Evolutionary conservation across 2,329 filamentous ascomycete species (phyloP), one percentile per base, ranked within the genome.

Genomic region (Eurotiales sp.): DNA sequence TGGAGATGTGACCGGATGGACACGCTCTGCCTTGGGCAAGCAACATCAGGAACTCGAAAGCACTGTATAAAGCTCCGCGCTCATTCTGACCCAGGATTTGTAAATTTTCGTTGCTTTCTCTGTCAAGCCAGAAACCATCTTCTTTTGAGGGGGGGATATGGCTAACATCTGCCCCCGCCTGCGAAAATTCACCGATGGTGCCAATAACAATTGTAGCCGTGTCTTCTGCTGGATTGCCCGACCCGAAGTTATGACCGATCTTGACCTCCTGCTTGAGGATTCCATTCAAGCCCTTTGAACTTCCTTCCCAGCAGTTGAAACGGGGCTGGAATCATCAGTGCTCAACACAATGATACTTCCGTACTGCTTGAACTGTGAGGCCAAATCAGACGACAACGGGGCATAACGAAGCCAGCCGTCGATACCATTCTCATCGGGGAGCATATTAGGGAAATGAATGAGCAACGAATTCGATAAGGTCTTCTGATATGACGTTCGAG

Each of bases 371-470:
- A 67, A 68, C 34, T 67, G 65, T 42, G 73, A 69, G 45, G 59
- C 62, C 10, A 64, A 59, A 22, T 70, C 65, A 47, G 67, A 55
- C 4, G 75, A 68, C 12, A 84, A 60, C 8, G 76, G 73, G 27
- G 83, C 82, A 62, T 87, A 87, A 43, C 84, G 77, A 50, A 87
- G 66, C 84, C 84, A 87, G 43, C 72, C 84, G 51, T 77, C 70
- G 21, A 83, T 67, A 10, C 84, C 84, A 60, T 80, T 77, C 59
- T 87, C 84, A n/a, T 43, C 30, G 3, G 47, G 40, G 29, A 25
- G 22, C 47, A 50, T 50, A 3, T 36, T 37, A 22, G 21, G 2
- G 39, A 15, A 2, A 11, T 15, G 10, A 17, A 36, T 4, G 3
- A 25, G n/a, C n/a, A n/a, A n/a, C n/a, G n/a, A n/a, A n/a, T n/a